These are phyloP conservation scores for Cystofilobasidium capitatum DNA, from an alignment of 768 basidiomycete genomes.

Conservation along the genomic window DNA sequence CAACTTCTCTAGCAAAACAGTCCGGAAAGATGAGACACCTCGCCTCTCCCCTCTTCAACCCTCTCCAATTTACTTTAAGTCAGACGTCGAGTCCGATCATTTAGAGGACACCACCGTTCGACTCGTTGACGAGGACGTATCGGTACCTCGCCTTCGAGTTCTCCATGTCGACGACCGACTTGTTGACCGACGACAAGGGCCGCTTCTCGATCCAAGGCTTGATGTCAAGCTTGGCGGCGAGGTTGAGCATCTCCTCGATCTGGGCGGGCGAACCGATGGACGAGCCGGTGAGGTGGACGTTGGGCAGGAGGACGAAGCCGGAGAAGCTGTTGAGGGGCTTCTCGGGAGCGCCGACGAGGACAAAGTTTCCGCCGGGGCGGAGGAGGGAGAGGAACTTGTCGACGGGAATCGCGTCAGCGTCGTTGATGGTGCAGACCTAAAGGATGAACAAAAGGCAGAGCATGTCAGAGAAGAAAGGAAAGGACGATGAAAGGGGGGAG, in stretches of 20 bases:
- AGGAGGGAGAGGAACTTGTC: constrained; percentile 1
- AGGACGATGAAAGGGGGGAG: no score
- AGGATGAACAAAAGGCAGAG: background rate
- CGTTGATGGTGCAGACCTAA: background rate
- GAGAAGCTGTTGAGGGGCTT: constrained; percentile 43
- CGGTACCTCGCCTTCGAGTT: constrained; percentile 50
- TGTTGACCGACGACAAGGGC: constrained; percentile 48
- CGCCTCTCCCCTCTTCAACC: no score
- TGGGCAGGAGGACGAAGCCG: constrained; percentile 36
- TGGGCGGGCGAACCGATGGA: constrained; percentile 52
- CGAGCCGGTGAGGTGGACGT: constrained; percentile 33
- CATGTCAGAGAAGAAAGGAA: background rate
- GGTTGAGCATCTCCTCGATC: constrained; percentile 50
- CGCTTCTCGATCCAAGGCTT: constrained; percentile 44
- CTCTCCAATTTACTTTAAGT: no score
- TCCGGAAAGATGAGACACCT: no score
- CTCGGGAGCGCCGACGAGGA: constrained; percentile 30
- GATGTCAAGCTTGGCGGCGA: constrained; percentile 50
- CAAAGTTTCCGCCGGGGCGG: background rate
- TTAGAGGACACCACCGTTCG: constrained; percentile 40
- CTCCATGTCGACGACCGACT: constrained; percentile 40
- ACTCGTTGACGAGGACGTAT: constrained; percentile 9
- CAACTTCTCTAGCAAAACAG: no score
- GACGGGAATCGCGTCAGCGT: constrained; percentile 4
- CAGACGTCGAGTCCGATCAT: no score